Base-by-base conservation (phyloP, 768 basidiomycete genomes). In the Gymnopilus junonius region DNA sequence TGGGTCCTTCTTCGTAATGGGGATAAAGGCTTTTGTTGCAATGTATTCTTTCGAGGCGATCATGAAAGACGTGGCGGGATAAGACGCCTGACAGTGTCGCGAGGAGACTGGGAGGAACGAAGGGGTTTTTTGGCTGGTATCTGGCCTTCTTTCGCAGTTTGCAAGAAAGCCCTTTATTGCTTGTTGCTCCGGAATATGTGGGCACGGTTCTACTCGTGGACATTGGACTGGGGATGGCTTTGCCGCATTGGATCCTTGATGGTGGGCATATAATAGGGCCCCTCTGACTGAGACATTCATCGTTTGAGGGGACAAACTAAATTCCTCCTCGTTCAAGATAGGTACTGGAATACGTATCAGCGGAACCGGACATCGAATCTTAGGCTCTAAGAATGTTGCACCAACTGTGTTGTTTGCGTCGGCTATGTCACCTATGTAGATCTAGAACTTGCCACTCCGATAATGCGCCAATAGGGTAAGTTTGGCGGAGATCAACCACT, bases 11-110 rank as follows among this genome's bases (percentile, higher is more conserved):
- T 42, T 63, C 62, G 43, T 31, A 7, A 29, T 63, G 62, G 6
- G 62, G 55, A 21, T 63, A 63, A 25, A 63, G 62, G n/a, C 35
- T 48, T 29, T 21, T 15, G 56, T 63, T 37, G 34, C 45, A 35
- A 29, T 54, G 62, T 21, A 63, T 27, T 17, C 27, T 57, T 32
- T 51, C 46, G 14, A 63, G 43, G 29, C 55, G 46, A 32, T 31
- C 21, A 25, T 58, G 55, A 35, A 63, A 63, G 12, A 42, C 34
- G 11, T 56, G 55, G 4, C 55, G 62, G 3, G 55, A 58, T n/a
- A 27, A 55, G 25, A 50, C 50, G 37, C 59, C 54, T 20, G 54
- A 55, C n/a, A 39, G 23, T 12, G 54, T 55, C 10, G 54, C 34
- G 12, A 55, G 34, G 21, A 55, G 20, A 23, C 54, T 23, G 5